Conservation (phyloP, 1,284 basidiomycete species). For the Athelia sp. region DNA sequence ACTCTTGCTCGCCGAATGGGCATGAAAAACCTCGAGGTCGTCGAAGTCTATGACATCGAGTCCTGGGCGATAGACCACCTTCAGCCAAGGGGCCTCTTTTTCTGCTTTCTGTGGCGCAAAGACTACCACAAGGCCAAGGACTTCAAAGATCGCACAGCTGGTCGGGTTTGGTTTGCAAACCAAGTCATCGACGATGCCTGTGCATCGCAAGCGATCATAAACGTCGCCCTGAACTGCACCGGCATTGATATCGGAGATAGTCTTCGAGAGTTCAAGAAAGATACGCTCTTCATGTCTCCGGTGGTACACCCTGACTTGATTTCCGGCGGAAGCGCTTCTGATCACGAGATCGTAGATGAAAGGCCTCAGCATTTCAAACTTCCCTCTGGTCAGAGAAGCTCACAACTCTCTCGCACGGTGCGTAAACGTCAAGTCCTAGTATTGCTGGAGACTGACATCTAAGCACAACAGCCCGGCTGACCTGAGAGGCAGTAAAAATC, state of each 20-base stretch:
- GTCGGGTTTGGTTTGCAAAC: slow-evolving; percentile 60
- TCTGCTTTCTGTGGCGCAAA: slow-evolving; percentile 54
- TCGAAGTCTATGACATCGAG: slow-evolving; percentile 58
- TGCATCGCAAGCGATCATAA: slow-evolving; percentile 55
- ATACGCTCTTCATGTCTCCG: slow-evolving; percentile 51
- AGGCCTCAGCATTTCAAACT: slow-evolving; percentile 55
- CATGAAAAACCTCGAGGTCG: slow-evolving; percentile 43
- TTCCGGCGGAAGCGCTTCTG: slow-evolving; percentile 1
- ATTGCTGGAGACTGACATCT: slow-evolving; percentile 1
- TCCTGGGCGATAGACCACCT: slow-evolving; percentile 56
- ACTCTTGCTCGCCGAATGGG: slow-evolving; percentile 48
- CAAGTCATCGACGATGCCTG: slow-evolving; percentile 64
- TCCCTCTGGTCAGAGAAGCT: slow-evolving; percentile 40
- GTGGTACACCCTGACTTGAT: slow-evolving; percentile 39
- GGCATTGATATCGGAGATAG: slow-evolving; percentile 41
- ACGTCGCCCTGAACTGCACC: slow-evolving; percentile 53
- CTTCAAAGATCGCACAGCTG: slow-evolving; percentile 47
- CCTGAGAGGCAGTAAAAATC: slow-evolving; percentile 43
- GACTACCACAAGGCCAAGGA: slow-evolving; percentile 40
- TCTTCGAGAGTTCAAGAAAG: slow-evolving; percentile 38
- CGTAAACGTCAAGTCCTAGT: slow-evolving; percentile 4
- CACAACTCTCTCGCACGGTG: slow-evolving; percentile 59
- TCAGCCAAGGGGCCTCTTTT: slow-evolving; percentile 48
- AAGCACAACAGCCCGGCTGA: slow-evolving; percentile 50
- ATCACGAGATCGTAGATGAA: slow-evolving; percentile 41